These are phyloP conservation scores for Penicillium sp. DNA, from an alignment of 2,329 filamentous ascomycete species.

Conservation along the genomic window DNA sequence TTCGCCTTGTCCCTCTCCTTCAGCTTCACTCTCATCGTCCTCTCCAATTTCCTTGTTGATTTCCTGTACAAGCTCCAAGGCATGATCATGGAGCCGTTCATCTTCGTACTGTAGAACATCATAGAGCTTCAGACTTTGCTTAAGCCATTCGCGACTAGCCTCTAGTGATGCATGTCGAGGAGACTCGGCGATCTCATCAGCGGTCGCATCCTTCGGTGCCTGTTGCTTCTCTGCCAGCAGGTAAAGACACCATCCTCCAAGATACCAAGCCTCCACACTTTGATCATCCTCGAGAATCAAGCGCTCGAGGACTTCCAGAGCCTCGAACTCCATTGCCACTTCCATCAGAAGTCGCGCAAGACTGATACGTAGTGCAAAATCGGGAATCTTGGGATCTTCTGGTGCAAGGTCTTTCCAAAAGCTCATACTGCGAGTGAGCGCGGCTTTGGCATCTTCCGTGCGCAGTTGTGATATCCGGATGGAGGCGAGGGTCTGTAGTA, in stretches of 20 bases:
- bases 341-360: slow-evolving; percentile 86
- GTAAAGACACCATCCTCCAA: slow-evolving; percentile 90
- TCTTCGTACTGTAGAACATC: slow-evolving; percentile 71
- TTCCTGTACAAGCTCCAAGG: slow-evolving; percentile 45
- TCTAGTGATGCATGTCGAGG: slow-evolving; percentile 64
- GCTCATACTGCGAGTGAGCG: slow-evolving; percentile 74
- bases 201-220: slow-evolving; percentile 36
- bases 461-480: slow-evolving; percentile 86
- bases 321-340: slow-evolving; percentile 79
- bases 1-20: slow-evolving; percentile 51
- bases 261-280: slow-evolving; percentile 94
- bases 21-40: slow-evolving; percentile 57
- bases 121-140: slow-evolving; percentile 78
- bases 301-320: slow-evolving; percentile 79
- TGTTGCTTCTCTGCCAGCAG: slow-evolving; percentile 57
- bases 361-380: slow-evolving; percentile 82
- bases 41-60: slow-evolving; percentile 66
- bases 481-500: slow-evolving; percentile 92
- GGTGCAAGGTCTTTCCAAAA: slow-evolving; percentile 79
- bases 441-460: slow-evolving; percentile 73
- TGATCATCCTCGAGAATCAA: slow-evolving; percentile 85
- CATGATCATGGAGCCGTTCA: slow-evolving; percentile 46
- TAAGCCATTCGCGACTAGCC: slow-evolving; percentile 78
- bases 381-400: slow-evolving; percentile 69
- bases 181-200: slow-evolving; percentile 44